Base-by-base conservation (phyloP, 163 green algal genomes). In the Volvox carteri region DNA sequence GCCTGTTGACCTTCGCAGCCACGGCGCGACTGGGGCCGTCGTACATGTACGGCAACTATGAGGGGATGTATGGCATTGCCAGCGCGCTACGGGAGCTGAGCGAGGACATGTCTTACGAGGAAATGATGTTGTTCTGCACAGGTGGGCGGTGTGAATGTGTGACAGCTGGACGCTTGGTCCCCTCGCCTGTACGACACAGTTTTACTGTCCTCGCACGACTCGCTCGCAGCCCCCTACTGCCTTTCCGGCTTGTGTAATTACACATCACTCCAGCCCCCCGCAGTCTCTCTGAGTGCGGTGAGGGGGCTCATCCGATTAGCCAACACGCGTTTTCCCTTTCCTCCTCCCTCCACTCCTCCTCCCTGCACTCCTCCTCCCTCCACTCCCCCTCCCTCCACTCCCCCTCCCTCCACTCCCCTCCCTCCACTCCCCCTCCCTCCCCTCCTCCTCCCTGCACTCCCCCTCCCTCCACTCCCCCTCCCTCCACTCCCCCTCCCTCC, bases 31-130 rank as follows among this genome's bases (percentile, higher is more conserved):
- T 87, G 46, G 67, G 33, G 5, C 44, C 46, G 1, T 30, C 44
- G 23, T 89, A 89, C 70, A 2, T 50, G 84, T 89, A 84, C 68
- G 70, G 39, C 48, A 75, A 54, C 39, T 89, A 76, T 28, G 70
- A 83, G 4, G 46, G 65, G 23, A 37, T 68, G 70, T 89, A 89
- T 50, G 21, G 70, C 84, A 89, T 89, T 5, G 84, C 84, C 14
- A 76, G 48, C 18, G 84, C 84, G 84, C 52, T 89, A n/a, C 84
- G 84, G 39, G 67, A 83, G 42, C 52, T 89, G 68, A 68, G 50
- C 30, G 52, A 39, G 52, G 42, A 12, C 39, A 4, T 89, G 52
- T 48, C 37, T 1, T 5, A 37, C 0, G 84, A 89, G 70, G 84
- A 89, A 50, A 35, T 75, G 70, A 7, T 84, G 39, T 28, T 75